A percentile compares a stretch with the other conserved stretches of the same genome.
Conservation (phyloP, 768 basidiomycete species). For the Exidia glandulosa region DNA sequence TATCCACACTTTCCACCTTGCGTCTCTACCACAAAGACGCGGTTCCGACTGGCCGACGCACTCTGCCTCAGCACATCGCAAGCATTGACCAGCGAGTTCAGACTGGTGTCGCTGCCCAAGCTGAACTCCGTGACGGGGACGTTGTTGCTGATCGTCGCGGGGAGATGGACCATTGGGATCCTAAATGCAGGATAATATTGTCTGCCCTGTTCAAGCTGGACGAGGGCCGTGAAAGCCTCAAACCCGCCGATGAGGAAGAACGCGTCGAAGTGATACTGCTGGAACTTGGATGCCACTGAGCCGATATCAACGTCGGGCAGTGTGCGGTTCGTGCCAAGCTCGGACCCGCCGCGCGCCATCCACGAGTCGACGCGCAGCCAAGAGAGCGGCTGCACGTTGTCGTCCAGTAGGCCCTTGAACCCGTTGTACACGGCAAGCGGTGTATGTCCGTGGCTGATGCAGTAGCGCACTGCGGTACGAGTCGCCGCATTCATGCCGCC, state of each 20-base stretch:
- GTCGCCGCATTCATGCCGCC: slow-evolving; percentile 99
- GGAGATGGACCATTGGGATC: slow-evolving; percentile 91
- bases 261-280: slow-evolving; percentile 66
- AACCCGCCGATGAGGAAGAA: slow-evolving; percentile 92
- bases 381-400: slow-evolving; percentile 71
- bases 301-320: slow-evolving; percentile 83
- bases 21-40: slow-evolving; percentile 96
- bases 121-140: slow-evolving; percentile 96
- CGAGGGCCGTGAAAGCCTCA: slow-evolving; percentile 78
- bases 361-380: slow-evolving; percentile 98
- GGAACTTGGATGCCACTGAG: slow-evolving; percentile 82
- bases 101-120: slow-evolving; percentile 90
- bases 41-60: slow-evolving; percentile 87
- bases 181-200: slow-evolving; percentile 84
- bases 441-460: slow-evolving; percentile 81
- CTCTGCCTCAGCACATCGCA: slow-evolving; percentile 99
- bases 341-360: slow-evolving; percentile 93
- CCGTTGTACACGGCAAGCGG: slow-evolving; percentile 93
- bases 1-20: slow-evolving; percentile 97
- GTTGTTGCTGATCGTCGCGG: slow-evolving; percentile 96
- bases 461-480: slow-evolving; percentile 88
- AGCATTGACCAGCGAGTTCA: slow-evolving; percentile 94
- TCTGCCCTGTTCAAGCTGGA: slow-evolving; percentile 69
- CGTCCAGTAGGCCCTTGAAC: slow-evolving; percentile 88
- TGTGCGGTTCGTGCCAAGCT: slow-evolving; percentile 91